These are phyloP conservation scores for Lentinula boryana DNA, from an alignment of 768 basidiomycete species.

Conservation along the genomic window DNA sequence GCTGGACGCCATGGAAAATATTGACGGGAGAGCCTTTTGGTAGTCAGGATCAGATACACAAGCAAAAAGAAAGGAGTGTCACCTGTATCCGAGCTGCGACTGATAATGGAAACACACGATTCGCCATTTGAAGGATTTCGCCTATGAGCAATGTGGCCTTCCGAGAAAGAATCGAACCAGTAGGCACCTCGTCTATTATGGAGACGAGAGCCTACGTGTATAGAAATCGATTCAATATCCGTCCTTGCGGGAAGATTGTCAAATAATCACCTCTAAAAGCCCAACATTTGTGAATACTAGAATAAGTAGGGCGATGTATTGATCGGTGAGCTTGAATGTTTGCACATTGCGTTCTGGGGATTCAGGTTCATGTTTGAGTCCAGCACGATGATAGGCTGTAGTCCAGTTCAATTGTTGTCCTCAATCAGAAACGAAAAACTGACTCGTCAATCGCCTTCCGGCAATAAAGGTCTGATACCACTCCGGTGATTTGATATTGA, in stretches of 20 bases:
- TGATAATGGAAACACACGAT: conserved; percentile 75
- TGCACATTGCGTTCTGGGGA: conserved; percentile 42
- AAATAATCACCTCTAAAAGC: conserved; percentile 69
- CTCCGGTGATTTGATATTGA: conserved; percentile 87
- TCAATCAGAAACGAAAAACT: conserved; percentile 16
- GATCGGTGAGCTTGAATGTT: conserved; percentile 81
- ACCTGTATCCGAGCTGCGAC: conserved; percentile 86
- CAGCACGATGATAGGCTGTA: conserved; percentile 60
- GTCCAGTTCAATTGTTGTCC: not conserved
- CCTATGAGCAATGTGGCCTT: conserved; percentile 91
- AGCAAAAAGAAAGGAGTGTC: not conserved
- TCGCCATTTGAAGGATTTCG: conserved; percentile 84
- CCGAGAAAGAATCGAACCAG: conserved; percentile 67
- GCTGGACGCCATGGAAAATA: conserved; percentile 81
- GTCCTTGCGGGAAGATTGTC: not conserved
- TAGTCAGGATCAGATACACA: not conserved
- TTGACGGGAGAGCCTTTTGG: conserved; percentile 67
- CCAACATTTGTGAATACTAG: conserved; percentile 84
- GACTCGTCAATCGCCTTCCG: conserved; percentile 83
- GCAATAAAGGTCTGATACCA: conserved; percentile 94
- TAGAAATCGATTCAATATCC: conserved; percentile 3
- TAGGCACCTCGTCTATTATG: conserved; percentile 78
- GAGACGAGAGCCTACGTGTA: conserved; percentile 65
- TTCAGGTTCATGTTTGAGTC: conserved; percentile 24
- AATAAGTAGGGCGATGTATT: conserved; percentile 84